Evolutionary conservation across 257 asterid genomes (phyloP).

Genomic region (Thymus quinquecostatus): DNA sequence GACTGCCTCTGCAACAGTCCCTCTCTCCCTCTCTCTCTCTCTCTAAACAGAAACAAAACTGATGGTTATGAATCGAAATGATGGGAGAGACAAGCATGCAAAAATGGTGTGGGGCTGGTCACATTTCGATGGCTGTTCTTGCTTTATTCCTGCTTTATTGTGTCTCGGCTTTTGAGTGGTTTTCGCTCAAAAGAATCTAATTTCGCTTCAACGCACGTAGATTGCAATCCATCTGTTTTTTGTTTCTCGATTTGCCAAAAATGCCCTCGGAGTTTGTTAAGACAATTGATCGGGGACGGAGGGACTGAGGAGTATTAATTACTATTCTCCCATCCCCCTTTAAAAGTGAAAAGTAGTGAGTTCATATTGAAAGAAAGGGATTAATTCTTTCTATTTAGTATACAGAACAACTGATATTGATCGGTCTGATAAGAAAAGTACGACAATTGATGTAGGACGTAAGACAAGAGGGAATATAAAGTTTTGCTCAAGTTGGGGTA

Average conservation of each 20-base stretch:
- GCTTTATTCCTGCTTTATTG: constrained; percentile 36
- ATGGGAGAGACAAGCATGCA: constrained; percentile 65
- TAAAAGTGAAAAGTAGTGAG: no score
- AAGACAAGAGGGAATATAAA: no score
- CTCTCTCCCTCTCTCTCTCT: constrained; percentile 1
- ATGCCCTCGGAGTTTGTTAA: neutral
- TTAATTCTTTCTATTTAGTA: no score
- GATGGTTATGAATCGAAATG: constrained; percentile 25
- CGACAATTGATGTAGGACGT: no score
- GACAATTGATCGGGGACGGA: no score
- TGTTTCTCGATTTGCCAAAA: neutral
- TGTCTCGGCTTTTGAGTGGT: constrained; percentile 12
- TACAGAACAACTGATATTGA: no score
- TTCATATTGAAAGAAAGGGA: no score
- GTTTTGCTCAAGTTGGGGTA: no score
- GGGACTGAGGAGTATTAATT: no score
- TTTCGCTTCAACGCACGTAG: constrained; percentile 35
- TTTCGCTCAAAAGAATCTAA: constrained; percentile 31
- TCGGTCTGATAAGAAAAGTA: no score
- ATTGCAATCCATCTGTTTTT: constrained; percentile 32
- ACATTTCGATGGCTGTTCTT: constrained; percentile 36
- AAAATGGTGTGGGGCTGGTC: constrained; percentile 49
- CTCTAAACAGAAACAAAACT: constrained; percentile 18
- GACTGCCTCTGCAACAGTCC: neutral
- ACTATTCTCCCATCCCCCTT: no score